Percentiles rank a stretch among this genome's conserved stretches.
phyloP scores from a whole-genome alignment of 1,139 yeast species.

The Kluyveromyces marxianus region DNA sequence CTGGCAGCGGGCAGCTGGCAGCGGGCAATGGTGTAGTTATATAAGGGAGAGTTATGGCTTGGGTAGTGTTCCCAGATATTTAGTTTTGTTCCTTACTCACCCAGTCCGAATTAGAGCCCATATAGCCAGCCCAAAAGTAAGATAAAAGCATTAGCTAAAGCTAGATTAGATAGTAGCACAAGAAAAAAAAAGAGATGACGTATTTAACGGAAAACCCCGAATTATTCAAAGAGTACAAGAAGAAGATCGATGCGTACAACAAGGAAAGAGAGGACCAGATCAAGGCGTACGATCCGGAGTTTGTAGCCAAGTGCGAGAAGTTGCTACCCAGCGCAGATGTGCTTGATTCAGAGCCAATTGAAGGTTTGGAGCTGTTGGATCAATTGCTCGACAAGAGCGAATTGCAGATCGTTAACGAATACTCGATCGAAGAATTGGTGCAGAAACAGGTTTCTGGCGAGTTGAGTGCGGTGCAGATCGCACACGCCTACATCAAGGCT shows the following conservation, averaged over 20 bases:
- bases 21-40: too few relatives aligned
- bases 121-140: too few relatives aligned
- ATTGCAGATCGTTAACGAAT: conserved; percentile 31
- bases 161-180: too few relatives aligned
- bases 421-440: conserved; percentile 34
- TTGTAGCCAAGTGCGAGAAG: conserved; percentile 20
- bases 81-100: too few relatives aligned
- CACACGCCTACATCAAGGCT: conserved; percentile 45
- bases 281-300: conserved; percentile 15
- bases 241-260: conserved; percentile 17
- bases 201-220: conserved; percentile 11
- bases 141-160: too few relatives aligned
- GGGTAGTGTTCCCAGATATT: too few relatives aligned
- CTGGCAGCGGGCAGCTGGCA: too few relatives aligned
- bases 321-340: conserved; percentile 22
- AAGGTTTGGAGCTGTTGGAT: conserved; percentile 34
- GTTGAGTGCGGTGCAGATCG: conserved; percentile 39
- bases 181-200: neutral
- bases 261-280: conserved; percentile 16
- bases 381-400: conserved; percentile 34
- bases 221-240: conserved; percentile 14
- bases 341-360: conserved; percentile 32
- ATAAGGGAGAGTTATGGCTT: too few relatives aligned
- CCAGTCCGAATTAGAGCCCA: too few relatives aligned
- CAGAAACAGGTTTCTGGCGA: conserved; percentile 30